A percentile compares a stretch with the other conserved stretches of the same genome.
phyloP scores from a whole-genome alignment of 139 green algal species.

The Tetradesmus lagerheimii region DNA sequence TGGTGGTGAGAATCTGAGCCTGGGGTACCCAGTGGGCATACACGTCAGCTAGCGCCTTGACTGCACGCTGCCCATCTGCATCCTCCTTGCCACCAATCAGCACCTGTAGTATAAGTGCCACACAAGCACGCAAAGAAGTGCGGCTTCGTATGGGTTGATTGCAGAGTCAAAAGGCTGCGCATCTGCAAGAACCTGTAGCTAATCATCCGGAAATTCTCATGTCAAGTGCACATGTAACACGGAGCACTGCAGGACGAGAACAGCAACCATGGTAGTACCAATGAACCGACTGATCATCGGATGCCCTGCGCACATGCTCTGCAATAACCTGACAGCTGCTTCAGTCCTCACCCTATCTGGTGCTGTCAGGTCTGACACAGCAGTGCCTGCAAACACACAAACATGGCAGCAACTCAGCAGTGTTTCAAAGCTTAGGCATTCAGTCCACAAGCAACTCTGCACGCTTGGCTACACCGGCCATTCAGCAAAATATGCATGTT shows the following conservation, averaged over 20 bases:
- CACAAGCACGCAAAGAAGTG: no score
- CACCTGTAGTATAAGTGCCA: background rate
- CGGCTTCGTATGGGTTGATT: no score
- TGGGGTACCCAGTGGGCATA: conserved; percentile 97
- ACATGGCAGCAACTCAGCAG: background rate
- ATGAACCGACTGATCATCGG: background rate
- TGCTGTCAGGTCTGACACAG: conserved; percentile 20
- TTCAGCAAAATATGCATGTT: no score
- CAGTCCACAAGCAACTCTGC: no score
- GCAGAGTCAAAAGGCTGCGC: no score
- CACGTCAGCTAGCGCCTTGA: conserved; percentile 84
- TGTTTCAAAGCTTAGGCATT: background rate
- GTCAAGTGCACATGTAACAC: no score
- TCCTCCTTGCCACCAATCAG: conserved; percentile 64
- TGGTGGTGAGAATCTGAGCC: conserved; percentile 94
- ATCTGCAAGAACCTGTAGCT: no score
- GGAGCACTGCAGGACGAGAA: background rate
- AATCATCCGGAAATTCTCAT: no score
- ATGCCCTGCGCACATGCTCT: background rate
- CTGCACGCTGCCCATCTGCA: conserved; percentile 29
- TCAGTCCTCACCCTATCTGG: conserved; percentile 37
- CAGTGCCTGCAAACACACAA: conserved; percentile 7
- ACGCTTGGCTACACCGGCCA: no score
- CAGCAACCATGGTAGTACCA: background rate
- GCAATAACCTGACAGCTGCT: background rate